phyloP scores from a whole-genome alignment of 1,284 basidiomycete genomes.

The Trametes versicolor region DNA sequence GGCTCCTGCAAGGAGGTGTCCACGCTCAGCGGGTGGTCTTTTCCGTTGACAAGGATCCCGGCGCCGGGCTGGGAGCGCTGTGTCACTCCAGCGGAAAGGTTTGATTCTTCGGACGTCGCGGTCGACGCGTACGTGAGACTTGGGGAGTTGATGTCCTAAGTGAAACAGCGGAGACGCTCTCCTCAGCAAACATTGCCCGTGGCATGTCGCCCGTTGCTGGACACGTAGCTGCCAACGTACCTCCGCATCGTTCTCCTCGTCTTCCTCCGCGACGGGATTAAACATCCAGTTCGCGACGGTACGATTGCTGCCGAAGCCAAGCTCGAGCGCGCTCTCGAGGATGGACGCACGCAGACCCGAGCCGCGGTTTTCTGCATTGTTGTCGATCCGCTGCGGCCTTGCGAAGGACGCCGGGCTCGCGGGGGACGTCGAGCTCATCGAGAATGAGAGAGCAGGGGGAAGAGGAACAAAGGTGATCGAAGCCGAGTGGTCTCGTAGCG shows the following conservation, averaged over 20 bases:
- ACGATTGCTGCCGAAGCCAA: conserved; percentile 65
- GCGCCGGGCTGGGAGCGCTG: conserved; percentile 39
- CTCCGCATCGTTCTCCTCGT: conserved; percentile 51
- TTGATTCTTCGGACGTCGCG: conserved; percentile 49
- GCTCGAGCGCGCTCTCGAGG: conserved; percentile 71
- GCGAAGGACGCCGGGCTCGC: conserved; percentile 25
- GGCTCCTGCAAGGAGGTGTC: conserved; percentile 29
- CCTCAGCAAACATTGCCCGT: conserved; percentile 14
- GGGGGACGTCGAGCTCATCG: conserved; percentile 30
- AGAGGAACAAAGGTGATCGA: conserved; percentile 20
- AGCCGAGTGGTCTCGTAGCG: conserved; percentile 24
- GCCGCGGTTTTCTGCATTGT: conserved; percentile 50
- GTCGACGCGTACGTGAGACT: conserved; percentile 49
- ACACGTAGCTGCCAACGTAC: conserved; percentile 27
- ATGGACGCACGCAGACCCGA: conserved; percentile 74
- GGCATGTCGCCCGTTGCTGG: background rate
- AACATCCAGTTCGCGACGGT: conserved; percentile 76
- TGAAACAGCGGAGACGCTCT: background rate
- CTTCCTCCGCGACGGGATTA: conserved; percentile 61
- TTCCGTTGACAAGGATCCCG: conserved; percentile 33
- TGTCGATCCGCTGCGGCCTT: conserved; percentile 29
- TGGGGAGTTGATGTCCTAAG: conserved; percentile 43
- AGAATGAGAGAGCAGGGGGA: conserved; percentile 7
- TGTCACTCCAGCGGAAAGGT: conserved; percentile 36
- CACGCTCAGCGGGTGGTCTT: conserved; percentile 22